Evolutionary conservation across 2,329 filamentous ascomycete species (phyloP).

Genomic region (Alternaria hordeiaustralica): DNA sequence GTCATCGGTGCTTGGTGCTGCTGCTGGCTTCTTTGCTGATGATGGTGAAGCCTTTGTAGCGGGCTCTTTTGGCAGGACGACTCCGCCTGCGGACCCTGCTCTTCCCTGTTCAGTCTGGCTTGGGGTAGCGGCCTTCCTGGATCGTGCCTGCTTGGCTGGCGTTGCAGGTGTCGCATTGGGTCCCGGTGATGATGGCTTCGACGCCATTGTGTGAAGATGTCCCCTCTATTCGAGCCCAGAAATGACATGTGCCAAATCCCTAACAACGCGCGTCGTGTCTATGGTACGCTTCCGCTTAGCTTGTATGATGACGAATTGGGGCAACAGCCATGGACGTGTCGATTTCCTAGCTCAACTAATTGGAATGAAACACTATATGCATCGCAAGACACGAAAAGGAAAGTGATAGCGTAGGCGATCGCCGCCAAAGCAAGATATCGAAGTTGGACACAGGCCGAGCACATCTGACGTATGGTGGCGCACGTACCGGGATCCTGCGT

Average conservation of each 20-base stretch:
- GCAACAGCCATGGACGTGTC: not conserved
- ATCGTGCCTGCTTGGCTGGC: conserved; percentile 27
- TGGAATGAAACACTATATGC: not conserved
- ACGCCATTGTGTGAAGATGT: conserved; percentile 23
- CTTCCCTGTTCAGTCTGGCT: conserved; percentile 18
- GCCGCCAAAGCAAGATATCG: conserved; percentile 36
- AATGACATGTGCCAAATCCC: not conserved
- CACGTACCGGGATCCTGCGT: conserved; percentile 25
- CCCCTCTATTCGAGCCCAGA: not conserved
- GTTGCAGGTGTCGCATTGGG: conserved; percentile 26
- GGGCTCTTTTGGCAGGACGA: conserved; percentile 23
- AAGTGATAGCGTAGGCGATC: conserved; percentile 1
- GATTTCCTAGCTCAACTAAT: not conserved
- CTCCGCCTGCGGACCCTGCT: conserved; percentile 39
- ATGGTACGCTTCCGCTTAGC: not conserved
- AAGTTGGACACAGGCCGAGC: conserved; percentile 34
- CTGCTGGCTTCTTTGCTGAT: conserved; percentile 1
- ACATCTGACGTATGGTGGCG: conserved; percentile 46
- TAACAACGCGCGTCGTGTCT: not conserved
- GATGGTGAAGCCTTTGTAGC: conserved; percentile 14
- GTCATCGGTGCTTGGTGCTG: conserved; percentile 14
- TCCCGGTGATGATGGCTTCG: conserved; percentile 34
- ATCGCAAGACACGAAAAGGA: not conserved
- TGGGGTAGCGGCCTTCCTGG: conserved; percentile 25
- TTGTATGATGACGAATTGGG: not conserved